Evolutionary conservation across 345 rosid species (phyloP).

Genomic region (Heritiera fomes): DNA sequence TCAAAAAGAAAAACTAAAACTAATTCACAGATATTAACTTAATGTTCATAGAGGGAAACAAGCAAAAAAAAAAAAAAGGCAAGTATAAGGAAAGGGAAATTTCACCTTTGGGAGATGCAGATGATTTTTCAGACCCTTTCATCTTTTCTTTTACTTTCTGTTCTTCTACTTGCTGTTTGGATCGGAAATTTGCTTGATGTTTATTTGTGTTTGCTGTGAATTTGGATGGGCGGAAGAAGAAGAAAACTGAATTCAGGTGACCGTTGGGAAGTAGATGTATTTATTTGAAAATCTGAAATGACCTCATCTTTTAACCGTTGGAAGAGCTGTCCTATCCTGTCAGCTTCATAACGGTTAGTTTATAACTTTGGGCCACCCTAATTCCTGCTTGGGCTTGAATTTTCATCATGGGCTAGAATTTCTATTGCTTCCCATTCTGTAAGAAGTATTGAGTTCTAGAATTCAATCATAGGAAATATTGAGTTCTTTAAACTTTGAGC

Average conservation of each 20-base stretch:
- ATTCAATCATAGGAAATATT: too few species aligned
- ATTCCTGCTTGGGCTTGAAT: too few species aligned
- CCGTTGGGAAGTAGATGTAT: constrained; percentile 1
- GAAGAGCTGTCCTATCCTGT: not conserved
- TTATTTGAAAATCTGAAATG: constrained; percentile 2
- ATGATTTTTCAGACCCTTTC: constrained; percentile 25
- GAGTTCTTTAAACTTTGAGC: too few species aligned
- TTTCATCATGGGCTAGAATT: too few species aligned
- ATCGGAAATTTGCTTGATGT: not conserved
- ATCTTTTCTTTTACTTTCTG: constrained; percentile 11
- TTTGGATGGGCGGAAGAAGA: not conserved
- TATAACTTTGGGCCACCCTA: too few species aligned
- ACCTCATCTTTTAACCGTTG: not conserved
- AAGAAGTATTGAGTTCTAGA: too few species aligned
- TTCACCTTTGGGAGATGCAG: constrained; percentile 26
- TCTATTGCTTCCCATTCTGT: too few species aligned
- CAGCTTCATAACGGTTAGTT: too few species aligned
- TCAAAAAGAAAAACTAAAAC: not conserved
- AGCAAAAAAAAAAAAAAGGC: not conserved
- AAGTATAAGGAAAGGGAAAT: not conserved
- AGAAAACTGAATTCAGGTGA: not conserved
- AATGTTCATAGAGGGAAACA: not conserved
- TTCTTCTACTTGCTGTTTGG: not conserved
- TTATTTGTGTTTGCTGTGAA: not conserved
- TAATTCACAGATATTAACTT: not conserved